A percentile compares a stretch with the other conserved stretches of the same genome.
Conservation (phyloP, 1,284 basidiomycete genomes). For the Marasmius oreades region DNA sequence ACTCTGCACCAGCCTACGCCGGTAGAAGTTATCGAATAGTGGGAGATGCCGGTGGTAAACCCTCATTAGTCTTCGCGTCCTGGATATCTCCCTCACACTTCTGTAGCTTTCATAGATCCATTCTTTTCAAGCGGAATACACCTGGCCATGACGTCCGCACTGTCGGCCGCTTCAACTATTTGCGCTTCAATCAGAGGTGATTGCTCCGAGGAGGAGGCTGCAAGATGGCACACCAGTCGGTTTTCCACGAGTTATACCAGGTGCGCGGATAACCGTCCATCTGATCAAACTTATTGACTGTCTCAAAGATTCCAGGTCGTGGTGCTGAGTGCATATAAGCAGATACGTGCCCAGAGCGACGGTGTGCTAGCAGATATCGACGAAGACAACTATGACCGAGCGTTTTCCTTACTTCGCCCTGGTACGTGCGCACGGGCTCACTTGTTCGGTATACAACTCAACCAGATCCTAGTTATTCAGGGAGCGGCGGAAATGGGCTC, state of each 20-base stretch:
- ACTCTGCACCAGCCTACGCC: slow-evolving; percentile 1
- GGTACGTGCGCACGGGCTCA: slow-evolving; percentile 31
- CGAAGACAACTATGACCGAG: slow-evolving; percentile 67
- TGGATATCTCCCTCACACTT: slow-evolving; percentile 10
- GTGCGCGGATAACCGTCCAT: slow-evolving; percentile 20
- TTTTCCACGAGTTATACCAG: slow-evolving; percentile 61
- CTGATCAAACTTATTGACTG: slow-evolving; percentile 9
- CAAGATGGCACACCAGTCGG: slow-evolving; percentile 55
- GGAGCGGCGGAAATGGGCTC: slow-evolving; percentile 71
- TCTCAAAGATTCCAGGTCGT: slow-evolving; percentile 58
- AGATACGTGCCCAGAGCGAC: slow-evolving; percentile 57
- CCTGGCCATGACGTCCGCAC: slow-evolving; percentile 59
- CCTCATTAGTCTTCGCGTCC: background rate
- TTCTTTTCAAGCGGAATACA: slow-evolving; percentile 73
- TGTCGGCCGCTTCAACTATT: slow-evolving; percentile 62
- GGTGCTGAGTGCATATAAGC: slow-evolving; percentile 74
- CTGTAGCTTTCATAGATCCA: slow-evolving; percentile 66
- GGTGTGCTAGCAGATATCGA: slow-evolving; percentile 58
- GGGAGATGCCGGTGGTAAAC: slow-evolving; percentile 70
- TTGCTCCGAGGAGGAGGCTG: slow-evolving; percentile 50
- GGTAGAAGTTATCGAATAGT: slow-evolving; percentile 30
- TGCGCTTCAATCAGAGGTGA: slow-evolving; percentile 57
- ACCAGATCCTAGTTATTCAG: slow-evolving; percentile 56
- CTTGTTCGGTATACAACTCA: background rate
- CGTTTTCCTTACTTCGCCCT: slow-evolving; percentile 59